These are phyloP conservation scores for Saccharomycopsis sp. DNA, from an alignment of 805 yeast genomes.

Conservation along the genomic window DNA sequence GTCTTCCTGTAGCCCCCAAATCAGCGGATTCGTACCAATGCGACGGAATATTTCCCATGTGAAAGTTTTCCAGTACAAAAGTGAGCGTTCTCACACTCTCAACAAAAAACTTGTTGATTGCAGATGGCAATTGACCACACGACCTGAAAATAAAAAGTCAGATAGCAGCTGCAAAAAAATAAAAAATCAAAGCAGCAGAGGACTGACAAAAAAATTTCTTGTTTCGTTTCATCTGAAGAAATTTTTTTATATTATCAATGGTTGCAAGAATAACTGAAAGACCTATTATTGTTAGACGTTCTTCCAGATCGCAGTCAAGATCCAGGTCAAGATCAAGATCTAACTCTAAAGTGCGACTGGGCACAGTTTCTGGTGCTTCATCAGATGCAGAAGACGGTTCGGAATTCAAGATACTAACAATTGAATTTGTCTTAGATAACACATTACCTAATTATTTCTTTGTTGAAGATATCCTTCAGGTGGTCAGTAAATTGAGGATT, in stretches of 20 bases:
- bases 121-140: too few relatives aligned
- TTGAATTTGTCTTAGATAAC: constrained; percentile 61
- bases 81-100: too few relatives aligned
- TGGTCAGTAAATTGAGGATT: constrained; percentile 56
- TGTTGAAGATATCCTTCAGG: constrained; percentile 67
- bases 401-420: constrained; percentile 37
- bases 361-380: constrained; percentile 28
- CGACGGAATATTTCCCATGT: too few relatives aligned
- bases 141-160: too few relatives aligned
- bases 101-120: too few relatives aligned
- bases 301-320: constrained; percentile 25
- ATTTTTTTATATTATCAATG: constrained; percentile 1
- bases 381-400: constrained; percentile 28
- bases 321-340: constrained; percentile 36
- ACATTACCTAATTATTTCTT: constrained; percentile 77
- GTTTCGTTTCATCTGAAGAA: too few relatives aligned
- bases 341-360: constrained; percentile 27
- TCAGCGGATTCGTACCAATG: too few relatives aligned
- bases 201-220: neutral
- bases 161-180: too few relatives aligned
- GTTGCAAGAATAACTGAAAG: constrained; percentile 15
- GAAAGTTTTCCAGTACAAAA: too few relatives aligned
- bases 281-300: constrained; percentile 15
- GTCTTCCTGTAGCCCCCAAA: too few relatives aligned
- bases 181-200: neutral